Percentiles rank a stretch among this genome's conserved stretches.
These are phyloP conservation scores for Solanum sitiens DNA, from an alignment of 257 asterid genomes.

Conservation along the genomic window DNA sequence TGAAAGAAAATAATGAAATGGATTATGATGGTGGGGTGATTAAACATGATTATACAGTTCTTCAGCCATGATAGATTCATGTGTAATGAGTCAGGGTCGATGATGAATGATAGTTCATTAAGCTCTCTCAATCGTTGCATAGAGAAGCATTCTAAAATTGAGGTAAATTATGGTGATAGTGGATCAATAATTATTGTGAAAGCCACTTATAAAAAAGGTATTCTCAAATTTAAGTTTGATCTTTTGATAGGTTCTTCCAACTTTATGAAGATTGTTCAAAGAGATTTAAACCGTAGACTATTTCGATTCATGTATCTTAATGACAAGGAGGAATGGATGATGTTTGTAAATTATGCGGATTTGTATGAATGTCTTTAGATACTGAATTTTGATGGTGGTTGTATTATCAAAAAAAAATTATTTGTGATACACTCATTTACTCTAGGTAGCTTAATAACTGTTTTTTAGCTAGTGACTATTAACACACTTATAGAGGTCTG, in stretches of 20 bases:
- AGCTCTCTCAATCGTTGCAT: conserved; percentile 31
- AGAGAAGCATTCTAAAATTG: conserved; percentile 12
- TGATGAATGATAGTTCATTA: conserved; percentile 42
- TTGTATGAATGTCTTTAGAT: conserved; percentile 60
- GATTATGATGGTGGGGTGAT: conserved; percentile 11
- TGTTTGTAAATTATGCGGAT: conserved; percentile 75
- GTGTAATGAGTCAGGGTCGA: conserved; percentile 49
- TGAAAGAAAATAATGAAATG: conserved; percentile 4
- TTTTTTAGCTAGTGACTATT: conserved; percentile 28
- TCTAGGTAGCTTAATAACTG: conserved; percentile 70
- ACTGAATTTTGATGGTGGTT: conserved; percentile 40
- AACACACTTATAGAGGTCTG: neutral
- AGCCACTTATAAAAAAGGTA: conserved; percentile 63
- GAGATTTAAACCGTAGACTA: conserved; percentile 46
- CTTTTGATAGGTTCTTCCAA: conserved; percentile 31
- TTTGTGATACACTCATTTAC: conserved; percentile 35
- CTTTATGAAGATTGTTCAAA: conserved; percentile 57
- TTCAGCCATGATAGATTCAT: conserved; percentile 43
- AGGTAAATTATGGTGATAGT: conserved; percentile 23
- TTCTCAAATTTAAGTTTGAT: conserved; percentile 55
- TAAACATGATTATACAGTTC: conserved; percentile 29
- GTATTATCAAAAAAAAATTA: conserved; percentile 38
- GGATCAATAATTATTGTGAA: conserved; percentile 44
- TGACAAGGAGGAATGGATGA: conserved; percentile 86
- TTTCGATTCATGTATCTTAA: conserved; percentile 82